Conservation (phyloP, 1,284 basidiomycete genomes). For the Cutaneotrichosporon cavernicola region DNA sequence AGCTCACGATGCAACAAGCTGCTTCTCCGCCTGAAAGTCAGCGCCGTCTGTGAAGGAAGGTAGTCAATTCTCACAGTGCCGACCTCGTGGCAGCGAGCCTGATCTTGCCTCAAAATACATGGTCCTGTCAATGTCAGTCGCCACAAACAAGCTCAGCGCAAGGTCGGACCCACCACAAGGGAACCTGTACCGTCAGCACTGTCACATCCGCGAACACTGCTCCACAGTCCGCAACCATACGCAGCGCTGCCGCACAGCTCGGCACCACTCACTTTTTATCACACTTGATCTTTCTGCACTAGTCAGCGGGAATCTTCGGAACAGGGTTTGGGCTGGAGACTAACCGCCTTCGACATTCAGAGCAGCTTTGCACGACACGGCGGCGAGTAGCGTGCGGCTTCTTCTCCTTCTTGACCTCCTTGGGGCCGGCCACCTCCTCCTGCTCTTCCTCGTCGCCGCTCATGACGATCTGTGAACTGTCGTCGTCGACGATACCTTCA, state of each 20-base stretch:
- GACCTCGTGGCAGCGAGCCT: slow-evolving; percentile 53
- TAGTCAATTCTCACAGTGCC: slow-evolving; percentile 40
- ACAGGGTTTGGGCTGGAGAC: slow-evolving; percentile 4
- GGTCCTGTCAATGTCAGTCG: slow-evolving; percentile 36
- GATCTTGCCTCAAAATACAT: slow-evolving; percentile 50
- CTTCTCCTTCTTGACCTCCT: slow-evolving; percentile 38
- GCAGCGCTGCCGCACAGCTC: slow-evolving; percentile 29
- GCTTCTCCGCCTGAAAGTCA: slow-evolving; percentile 43
- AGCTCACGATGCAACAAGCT: slow-evolving; percentile 39
- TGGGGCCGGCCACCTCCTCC: slow-evolving; percentile 18
- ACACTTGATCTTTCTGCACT: slow-evolving; percentile 51
- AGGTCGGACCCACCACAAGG: slow-evolving; percentile 17
- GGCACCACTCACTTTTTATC: slow-evolving; percentile 49
- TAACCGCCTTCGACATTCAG: slow-evolving; percentile 50
- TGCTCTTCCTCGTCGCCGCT: slow-evolving; percentile 32
- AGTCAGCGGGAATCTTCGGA: slow-evolving; percentile 1
- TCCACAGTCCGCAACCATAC: slow-evolving; percentile 4
- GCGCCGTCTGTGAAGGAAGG: slow-evolving; percentile 4
- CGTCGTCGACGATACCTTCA: slow-evolving; percentile 21
- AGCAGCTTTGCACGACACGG: slow-evolving; percentile 54
- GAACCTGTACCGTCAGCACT: slow-evolving; percentile 16
- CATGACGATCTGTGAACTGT: slow-evolving; percentile 13
- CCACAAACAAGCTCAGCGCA: neutral
- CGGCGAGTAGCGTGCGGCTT: slow-evolving; percentile 46
- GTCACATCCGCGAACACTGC: neutral